A percentile compares a stretch with the other conserved stretches of the same genome.
phyloP scores from a whole-genome alignment of 2,329 filamentous ascomycete genomes.

The Knufia petricola region DNA sequence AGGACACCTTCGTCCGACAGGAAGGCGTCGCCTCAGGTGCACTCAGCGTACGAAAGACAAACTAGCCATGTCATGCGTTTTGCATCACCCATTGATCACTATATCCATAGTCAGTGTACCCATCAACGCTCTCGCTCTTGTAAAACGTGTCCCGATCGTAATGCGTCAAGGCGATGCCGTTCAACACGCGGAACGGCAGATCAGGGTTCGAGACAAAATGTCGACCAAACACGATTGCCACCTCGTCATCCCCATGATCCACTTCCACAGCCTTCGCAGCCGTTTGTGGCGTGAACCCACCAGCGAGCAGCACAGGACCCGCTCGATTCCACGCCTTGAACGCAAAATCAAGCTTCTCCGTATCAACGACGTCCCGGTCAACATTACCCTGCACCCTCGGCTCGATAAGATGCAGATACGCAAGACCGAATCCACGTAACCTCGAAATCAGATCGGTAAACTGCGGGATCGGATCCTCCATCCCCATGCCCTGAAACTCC shows the following conservation, averaged over 20 bases:
- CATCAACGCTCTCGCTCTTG: too few species aligned
- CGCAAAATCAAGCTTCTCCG: too few species aligned
- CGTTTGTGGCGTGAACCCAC: conserved; percentile 46
- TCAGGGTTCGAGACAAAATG: conserved; percentile 44
- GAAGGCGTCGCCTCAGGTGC: too few species aligned
- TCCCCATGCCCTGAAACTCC: conserved; percentile 36
- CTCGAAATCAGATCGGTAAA: conserved; percentile 37
- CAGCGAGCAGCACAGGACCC: conserved; percentile 42
- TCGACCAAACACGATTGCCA: conserved; percentile 39
- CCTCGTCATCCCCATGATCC: conserved; percentile 21
- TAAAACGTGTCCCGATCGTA: conserved; percentile 17
- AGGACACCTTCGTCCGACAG: too few species aligned
- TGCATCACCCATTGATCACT: too few species aligned
- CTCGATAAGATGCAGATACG: conserved; percentile 49
- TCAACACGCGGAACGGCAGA: conserved; percentile 36
- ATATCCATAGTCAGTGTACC: too few species aligned
- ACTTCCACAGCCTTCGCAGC: conserved; percentile 41
- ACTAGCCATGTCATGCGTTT: too few species aligned
- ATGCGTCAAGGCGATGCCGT: conserved; percentile 22
- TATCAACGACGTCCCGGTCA: too few species aligned
- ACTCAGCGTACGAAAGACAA: too few species aligned
- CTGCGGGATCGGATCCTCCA: conserved; percentile 45
- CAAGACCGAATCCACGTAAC: too few species aligned
- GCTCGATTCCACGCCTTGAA: conserved; percentile 36
- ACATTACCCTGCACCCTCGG: conserved; percentile 24